Percentiles rank a stretch among this genome's conserved stretches.
These are phyloP conservation scores for Monascus ruber DNA, from an alignment of 2,329 filamentous ascomycete species.

Conservation along the genomic window DNA sequence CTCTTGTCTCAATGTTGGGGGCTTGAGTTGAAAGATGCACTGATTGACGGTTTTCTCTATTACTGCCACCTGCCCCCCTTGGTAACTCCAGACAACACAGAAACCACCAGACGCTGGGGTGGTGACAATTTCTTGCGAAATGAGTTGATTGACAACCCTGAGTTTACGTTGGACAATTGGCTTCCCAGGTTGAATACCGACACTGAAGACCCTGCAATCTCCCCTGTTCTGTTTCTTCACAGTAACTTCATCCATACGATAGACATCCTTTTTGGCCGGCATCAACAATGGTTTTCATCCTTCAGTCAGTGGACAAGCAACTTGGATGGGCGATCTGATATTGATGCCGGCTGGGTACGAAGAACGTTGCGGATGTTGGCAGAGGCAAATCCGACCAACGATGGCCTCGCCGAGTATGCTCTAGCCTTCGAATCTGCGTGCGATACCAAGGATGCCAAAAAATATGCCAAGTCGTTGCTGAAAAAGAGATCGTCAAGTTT, in stretches of 20 bases:
- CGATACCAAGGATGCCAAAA: conserved; percentile 48
- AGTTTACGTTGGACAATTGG: conserved; percentile 15
- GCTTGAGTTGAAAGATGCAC: conserved; percentile 25
- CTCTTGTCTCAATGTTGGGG: conserved; percentile 38
- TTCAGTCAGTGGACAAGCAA: conserved; percentile 21
- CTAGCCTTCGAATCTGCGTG: conserved; percentile 55
- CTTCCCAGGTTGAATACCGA: conserved; percentile 6
- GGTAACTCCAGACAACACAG: conserved; percentile 11
- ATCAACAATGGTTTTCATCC: conserved; percentile 38
- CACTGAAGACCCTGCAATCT: conserved; percentile 4
- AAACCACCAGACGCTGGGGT: conserved; percentile 27
- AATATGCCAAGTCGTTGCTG: conserved; percentile 61
- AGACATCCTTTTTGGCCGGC: conserved; percentile 44
- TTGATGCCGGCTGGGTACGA: conserved; percentile 39
- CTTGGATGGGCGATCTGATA: conserved; percentile 17
- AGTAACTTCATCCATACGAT: conserved; percentile 31
- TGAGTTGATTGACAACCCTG: conserved; percentile 22
- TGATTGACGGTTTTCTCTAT: conserved; percentile 60
- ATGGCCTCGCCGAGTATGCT: conserved; percentile 54
- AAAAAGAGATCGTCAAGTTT: conserved; percentile 55
- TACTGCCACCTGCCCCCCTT: conserved; percentile 56
- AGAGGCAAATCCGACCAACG: conserved; percentile 28
- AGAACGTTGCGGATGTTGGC: conserved; percentile 50
- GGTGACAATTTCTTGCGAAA: conserved; percentile 45
- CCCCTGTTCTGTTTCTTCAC: conserved; percentile 25